Conservation (phyloP, 371 early-diverging fungal species). For the Haplosporangium sp. region DNA sequence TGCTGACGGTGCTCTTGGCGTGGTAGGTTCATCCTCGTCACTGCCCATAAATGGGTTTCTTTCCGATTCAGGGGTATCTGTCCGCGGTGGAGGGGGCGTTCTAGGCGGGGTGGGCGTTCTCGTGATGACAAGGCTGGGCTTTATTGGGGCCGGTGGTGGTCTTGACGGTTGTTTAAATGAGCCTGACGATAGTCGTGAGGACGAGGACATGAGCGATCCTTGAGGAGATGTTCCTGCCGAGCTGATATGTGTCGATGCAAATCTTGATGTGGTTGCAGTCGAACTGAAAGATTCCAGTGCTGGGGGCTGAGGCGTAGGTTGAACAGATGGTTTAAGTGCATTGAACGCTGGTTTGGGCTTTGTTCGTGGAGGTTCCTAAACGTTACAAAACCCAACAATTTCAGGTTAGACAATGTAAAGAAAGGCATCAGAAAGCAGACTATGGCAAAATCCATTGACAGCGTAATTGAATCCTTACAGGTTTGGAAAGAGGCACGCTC, state of each 20-base stretch:
- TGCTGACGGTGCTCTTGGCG: not conserved
- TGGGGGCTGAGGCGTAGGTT: conserved; percentile 2
- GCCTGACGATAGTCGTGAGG: conserved; percentile 10
- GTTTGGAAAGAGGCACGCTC: conserved; percentile 15
- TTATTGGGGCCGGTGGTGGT: conserved; percentile 15
- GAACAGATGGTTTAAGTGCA: conserved; percentile 12
- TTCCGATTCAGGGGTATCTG: conserved; percentile 28
- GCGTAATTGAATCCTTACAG: conserved; percentile 6
- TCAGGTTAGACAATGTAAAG: not conserved
- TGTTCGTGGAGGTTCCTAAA: conserved; percentile 25
- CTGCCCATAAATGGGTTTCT: conserved; percentile 51
- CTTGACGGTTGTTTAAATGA: conserved; percentile 15
- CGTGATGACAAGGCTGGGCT: conserved; percentile 2
- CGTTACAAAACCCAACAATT: not conserved
- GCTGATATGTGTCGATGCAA: conserved; percentile 10
- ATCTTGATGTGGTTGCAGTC: not conserved
- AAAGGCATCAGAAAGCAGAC: not conserved
- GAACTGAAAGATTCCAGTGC: conserved; percentile 17
- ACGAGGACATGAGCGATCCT: not conserved
- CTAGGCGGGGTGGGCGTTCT: conserved; percentile 36
- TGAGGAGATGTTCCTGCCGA: not conserved
- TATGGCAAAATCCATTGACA: not conserved
- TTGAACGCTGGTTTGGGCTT: conserved; percentile 25
- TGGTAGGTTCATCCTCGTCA: conserved; percentile 43
- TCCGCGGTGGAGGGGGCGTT: conserved; percentile 28